Evolutionary conservation across 2,329 filamentous ascomycete genomes (phyloP).

Genomic region (Cordyceps farinosa): DNA sequence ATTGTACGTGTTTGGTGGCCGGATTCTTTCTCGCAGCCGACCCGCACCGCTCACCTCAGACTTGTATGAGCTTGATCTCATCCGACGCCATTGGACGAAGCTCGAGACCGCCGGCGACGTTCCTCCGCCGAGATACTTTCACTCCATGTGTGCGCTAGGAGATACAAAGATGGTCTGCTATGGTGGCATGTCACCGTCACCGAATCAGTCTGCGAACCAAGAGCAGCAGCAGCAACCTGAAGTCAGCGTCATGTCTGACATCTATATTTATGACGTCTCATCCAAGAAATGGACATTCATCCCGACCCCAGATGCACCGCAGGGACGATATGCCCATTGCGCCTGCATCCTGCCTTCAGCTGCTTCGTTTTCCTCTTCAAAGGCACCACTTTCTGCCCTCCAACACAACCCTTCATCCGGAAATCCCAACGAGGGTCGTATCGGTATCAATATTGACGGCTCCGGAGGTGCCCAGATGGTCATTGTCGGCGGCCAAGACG

Average conservation of each 20-base stretch:
- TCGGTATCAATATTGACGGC: constrained; percentile 87
- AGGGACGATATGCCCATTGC: constrained; percentile 95
- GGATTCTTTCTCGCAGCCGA: constrained; percentile 77
- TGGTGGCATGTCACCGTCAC: constrained; percentile 89
- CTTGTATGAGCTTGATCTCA: constrained; percentile 88
- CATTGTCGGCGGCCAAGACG: constrained; percentile 93
- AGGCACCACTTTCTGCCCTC: constrained; percentile 78
- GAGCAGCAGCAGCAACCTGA: constrained; percentile 67
- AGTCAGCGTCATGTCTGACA: constrained; percentile 95
- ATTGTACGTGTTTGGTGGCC: constrained; percentile 92
- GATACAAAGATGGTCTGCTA: constrained; percentile 98
- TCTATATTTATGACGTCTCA: constrained; percentile 88
- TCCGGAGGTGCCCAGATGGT: constrained; percentile 95
- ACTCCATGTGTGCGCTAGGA: constrained; percentile 89
- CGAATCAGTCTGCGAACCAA: constrained; percentile 43
- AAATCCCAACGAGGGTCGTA: constrained; percentile 82
- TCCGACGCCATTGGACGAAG: constrained; percentile 89
- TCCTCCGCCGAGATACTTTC: constrained; percentile 90
- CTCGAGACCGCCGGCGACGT: constrained; percentile 79
- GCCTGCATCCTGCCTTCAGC: constrained; percentile 88
- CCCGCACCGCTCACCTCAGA: constrained; percentile 81
- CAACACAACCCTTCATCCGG: constrained; percentile 81
- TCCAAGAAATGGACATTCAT: constrained; percentile 83
- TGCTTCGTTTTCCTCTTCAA: constrained; percentile 79
- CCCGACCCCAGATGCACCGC: constrained; percentile 73